Base-by-base conservation (phyloP, 2,329 filamentous ascomycete species). In the Microcyclospora tardicrescens region DNA sequence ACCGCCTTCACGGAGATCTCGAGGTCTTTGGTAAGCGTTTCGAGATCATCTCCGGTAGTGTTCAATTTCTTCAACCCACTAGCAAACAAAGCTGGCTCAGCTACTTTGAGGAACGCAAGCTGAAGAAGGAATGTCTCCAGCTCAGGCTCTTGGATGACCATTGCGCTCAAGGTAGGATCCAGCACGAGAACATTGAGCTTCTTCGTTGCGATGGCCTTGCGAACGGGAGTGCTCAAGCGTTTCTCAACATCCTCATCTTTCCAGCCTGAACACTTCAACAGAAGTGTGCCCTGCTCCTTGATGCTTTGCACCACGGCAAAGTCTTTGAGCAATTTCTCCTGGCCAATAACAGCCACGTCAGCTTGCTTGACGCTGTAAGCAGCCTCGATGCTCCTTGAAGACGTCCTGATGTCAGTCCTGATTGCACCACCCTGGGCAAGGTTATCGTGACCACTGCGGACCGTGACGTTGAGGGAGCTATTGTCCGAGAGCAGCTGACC, bases 171-270 rank as follows among this genome's bases (percentile, higher is more conserved):
- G 1, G 79, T 68, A 5, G 81, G 69, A 57, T 98, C 85, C 11
- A 96, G 61, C 28, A 93, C 65, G 51, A 79, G 82, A 28, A 98
- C 70, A 45, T 79, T 66, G 28, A 87, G 67, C 28, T 72, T 71
- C 61, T 83, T 84, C 53, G 77, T 69, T 38, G 77, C 75, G 36
- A 95, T 63, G 11, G 72, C 68, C 61, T 82, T 84, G 56, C 82
- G 79, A 47, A 91, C 74, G 34, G 68, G 60, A 29, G 71, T 68
- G 2, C 84, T 75, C 5, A 98, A 67, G 51, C 83, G 79, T 73
- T 93, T 93, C 67, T 96, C 89, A 6, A 87, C 60, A 28, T 95
- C 86, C 33, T 93, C 89, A 37, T 85, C 76, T 65, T 93, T 94
- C 59, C 84, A 76, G 49, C 77, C 79, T 19, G 84, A 72, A 16